Percentiles rank a stretch among this genome's conserved stretches.
Conservation (phyloP, 352 stramenopile genomes). For the Phytophthora cryptogea region DNA sequence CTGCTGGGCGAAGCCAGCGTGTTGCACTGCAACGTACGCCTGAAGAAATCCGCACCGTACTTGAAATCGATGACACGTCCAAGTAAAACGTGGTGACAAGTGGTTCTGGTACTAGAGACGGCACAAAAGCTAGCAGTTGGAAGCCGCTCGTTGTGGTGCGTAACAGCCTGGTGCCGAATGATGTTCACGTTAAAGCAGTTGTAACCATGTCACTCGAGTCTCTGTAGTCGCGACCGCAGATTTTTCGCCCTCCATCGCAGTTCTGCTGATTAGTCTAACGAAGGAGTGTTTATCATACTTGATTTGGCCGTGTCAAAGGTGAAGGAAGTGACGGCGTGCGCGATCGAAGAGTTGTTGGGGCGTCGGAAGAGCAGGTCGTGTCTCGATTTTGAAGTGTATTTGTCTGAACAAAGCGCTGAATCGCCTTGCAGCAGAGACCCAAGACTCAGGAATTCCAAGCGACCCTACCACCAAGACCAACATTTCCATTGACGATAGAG, state of each 20-base stretch:
- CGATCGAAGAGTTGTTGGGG: constrained; percentile 58
- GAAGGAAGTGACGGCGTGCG: constrained; percentile 44
- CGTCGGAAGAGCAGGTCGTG: constrained; percentile 53
- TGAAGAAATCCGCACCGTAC: constrained; percentile 60
- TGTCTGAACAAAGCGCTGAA: constrained; percentile 52
- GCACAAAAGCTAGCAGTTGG: neutral
- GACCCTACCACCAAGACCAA: constrained; percentile 10
- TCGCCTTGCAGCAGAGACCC: constrained; percentile 11
- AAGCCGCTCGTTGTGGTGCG: neutral
- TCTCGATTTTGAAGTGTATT: constrained; percentile 49
- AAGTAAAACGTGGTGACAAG: constrained; percentile 11
- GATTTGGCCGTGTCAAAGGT: constrained; percentile 25
- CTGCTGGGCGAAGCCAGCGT: constrained; percentile 18
- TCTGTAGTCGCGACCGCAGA: constrained; percentile 12
- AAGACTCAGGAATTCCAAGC: neutral
- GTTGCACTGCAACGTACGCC: constrained; percentile 61
- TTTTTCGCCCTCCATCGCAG: constrained; percentile 13
- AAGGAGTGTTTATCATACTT: constrained; percentile 11
- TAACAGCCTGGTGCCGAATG: neutral
- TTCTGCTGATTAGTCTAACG: neutral
- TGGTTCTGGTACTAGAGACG: neutral
- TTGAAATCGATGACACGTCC: constrained; percentile 59
- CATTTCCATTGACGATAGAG: constrained; percentile 6
- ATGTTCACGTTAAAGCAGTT: constrained; percentile 13
- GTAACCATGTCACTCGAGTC: constrained; percentile 10